These are phyloP conservation scores for Lotmaria passim DNA, from an alignment of 208 protist species.

Conservation along the genomic window DNA sequence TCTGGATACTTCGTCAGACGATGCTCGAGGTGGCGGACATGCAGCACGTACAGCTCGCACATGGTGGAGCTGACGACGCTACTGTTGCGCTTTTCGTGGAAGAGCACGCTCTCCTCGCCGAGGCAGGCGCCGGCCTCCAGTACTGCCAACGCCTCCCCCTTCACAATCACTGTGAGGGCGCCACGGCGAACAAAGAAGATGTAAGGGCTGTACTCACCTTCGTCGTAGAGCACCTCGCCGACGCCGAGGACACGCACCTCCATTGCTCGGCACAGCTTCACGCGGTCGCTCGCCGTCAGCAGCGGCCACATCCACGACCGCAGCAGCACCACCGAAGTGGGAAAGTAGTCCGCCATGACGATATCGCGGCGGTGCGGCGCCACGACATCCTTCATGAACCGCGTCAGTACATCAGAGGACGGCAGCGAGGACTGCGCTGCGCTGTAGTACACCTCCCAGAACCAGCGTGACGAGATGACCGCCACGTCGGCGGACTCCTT, in stretches of 20 bases:
- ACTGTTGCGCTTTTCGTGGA: constrained; percentile 79
- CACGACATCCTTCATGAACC: constrained; percentile 55
- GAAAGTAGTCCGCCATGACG: constrained; percentile 65
- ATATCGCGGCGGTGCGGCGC: constrained; percentile 69
- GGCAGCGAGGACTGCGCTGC: constrained; percentile 44
- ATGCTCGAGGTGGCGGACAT: constrained; percentile 51
- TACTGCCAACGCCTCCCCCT: constrained; percentile 65
- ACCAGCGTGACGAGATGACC: constrained; percentile 78
- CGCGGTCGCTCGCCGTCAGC: constrained; percentile 72
- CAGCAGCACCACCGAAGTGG: constrained; percentile 74
- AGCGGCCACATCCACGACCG: constrained; percentile 88
- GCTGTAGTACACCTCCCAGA: constrained; percentile 78
- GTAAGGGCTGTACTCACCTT: constrained; percentile 67
- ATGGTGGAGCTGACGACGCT: constrained; percentile 66
- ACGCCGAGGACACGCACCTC: constrained; percentile 70
- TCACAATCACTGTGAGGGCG: constrained; percentile 61
- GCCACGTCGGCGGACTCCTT: constrained; percentile 69
- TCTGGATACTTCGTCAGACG: constrained; percentile 69
- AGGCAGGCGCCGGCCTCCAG: constrained; percentile 74
- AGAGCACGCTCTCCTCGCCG: constrained; percentile 83
- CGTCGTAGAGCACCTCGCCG: constrained; percentile 77
- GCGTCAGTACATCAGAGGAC: constrained; percentile 43
- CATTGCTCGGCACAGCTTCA: constrained; percentile 77
- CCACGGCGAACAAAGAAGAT: constrained; percentile 88
- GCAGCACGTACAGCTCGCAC: constrained; percentile 86